phyloP scores from a whole-genome alignment of 129 eudicot species.

The Silybum marianum region DNA sequence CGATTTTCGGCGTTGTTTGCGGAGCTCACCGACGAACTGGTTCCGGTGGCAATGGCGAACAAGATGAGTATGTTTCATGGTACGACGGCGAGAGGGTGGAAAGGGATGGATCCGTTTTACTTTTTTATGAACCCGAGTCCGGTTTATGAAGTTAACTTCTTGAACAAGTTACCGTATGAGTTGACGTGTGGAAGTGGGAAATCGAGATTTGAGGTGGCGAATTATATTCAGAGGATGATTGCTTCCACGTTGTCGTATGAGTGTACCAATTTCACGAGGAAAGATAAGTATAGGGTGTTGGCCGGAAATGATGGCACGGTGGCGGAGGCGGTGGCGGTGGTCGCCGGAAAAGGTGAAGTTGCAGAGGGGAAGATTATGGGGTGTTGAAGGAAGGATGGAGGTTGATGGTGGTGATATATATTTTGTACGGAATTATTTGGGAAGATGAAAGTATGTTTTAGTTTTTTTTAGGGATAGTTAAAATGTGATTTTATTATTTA shows the following conservation, averaged over 20 bases:
- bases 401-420: not conserved
- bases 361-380: conserved; percentile 41
- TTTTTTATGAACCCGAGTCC: conserved; percentile 85
- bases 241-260: conserved; percentile 66
- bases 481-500: no score
- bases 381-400: conserved; percentile 27
- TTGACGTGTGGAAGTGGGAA: conserved; percentile 58
- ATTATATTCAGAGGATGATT: conserved; percentile 56
- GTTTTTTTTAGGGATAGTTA: not conserved
- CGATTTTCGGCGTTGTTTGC: conserved; percentile 73
- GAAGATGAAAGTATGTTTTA: conserved; percentile 11
- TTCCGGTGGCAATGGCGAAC: conserved; percentile 64
- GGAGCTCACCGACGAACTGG: conserved; percentile 55
- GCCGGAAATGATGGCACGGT: conserved; percentile 78
- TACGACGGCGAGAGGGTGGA: conserved; percentile 77
- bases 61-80: conserved; percentile 75
- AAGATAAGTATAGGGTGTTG: conserved; percentile 67
- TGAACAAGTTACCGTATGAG: conserved; percentile 56
- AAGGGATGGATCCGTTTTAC: conserved; percentile 76
- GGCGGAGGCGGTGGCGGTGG: not conserved
- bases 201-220: conserved; percentile 64
- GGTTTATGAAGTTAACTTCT: conserved; percentile 64
- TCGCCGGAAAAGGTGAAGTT: conserved; percentile 29
- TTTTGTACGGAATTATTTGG: conserved; percentile 23
- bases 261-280: conserved; percentile 72